These are phyloP conservation scores for Apiospora pterosperma DNA, from an alignment of 2,329 filamentous ascomycete species.

Conservation along the genomic window DNA sequence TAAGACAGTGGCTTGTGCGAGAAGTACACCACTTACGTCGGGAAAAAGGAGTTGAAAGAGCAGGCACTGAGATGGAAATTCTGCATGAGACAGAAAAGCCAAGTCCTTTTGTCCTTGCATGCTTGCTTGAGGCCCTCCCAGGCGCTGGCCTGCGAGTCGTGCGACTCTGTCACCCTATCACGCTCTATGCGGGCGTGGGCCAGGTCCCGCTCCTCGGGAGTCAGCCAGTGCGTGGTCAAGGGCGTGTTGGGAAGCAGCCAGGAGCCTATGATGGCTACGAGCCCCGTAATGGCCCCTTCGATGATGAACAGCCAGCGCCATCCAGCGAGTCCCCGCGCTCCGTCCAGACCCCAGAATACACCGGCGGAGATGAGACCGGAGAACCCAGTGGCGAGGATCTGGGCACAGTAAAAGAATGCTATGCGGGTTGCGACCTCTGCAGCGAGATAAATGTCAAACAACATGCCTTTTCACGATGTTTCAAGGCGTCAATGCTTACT, in stretches of 20 bases:
- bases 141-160: constrained; percentile 31
- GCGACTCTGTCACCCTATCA: constrained; percentile 46
- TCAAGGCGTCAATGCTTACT: background rate
- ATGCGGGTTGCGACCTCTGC: constrained; percentile 21
- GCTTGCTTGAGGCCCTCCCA: constrained; percentile 48
- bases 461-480: background rate
- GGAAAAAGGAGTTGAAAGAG: constrained; percentile 44
- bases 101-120: constrained; percentile 45
- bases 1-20: no score
- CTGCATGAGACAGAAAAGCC: constrained; percentile 52
- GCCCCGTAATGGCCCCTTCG: constrained; percentile 56
- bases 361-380: constrained; percentile 58
- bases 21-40: constrained; percentile 24
- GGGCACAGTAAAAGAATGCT: constrained; percentile 33
- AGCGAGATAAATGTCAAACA: background rate
- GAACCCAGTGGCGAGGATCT: constrained; percentile 41
- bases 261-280: constrained; percentile 59
- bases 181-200: constrained; percentile 44
- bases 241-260: constrained; percentile 46
- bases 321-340: constrained; percentile 41
- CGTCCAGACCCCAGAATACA: constrained; percentile 52
- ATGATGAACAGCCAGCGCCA: constrained; percentile 52
- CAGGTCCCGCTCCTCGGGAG: constrained; percentile 42
- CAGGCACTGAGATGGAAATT: constrained; percentile 52
- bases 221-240: constrained; percentile 41